Percentiles rank a stretch among this genome's conserved stretches.
Conservation (phyloP, 257 asterid species). For the Solanum corneliomulleri region DNA sequence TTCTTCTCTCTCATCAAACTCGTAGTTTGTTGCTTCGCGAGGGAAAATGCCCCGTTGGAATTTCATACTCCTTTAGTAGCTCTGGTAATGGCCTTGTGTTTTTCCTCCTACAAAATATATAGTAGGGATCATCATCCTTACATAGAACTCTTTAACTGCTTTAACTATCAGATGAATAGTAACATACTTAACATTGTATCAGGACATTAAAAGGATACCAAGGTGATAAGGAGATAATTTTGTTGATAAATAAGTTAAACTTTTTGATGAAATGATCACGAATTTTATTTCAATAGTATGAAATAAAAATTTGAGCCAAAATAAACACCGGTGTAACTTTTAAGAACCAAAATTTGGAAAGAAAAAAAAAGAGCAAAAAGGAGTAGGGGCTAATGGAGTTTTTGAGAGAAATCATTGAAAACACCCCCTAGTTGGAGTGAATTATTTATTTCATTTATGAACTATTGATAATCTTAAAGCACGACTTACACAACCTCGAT, state of each 20-base stretch:
- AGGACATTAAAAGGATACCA: neutral
- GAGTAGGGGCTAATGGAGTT: too few relatives aligned
- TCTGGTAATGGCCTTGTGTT: constrained; percentile 62
- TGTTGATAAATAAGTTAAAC: neutral
- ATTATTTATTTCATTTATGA: too few relatives aligned
- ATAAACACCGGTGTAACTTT: too few relatives aligned
- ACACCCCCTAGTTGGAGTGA: too few relatives aligned
- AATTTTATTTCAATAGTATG: too few relatives aligned
- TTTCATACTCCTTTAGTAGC: constrained; percentile 56
- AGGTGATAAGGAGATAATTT: neutral
- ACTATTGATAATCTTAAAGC: too few relatives aligned
- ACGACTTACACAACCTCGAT: too few relatives aligned
- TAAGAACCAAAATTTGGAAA: too few relatives aligned
- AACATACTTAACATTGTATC: neutral
- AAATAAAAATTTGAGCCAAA: too few relatives aligned
- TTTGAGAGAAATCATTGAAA: too few relatives aligned
- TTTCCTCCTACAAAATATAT: constrained; percentile 39
- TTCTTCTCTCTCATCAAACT: constrained; percentile 61
- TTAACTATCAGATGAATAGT: neutral
- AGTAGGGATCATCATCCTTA: neutral
- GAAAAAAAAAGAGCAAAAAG: too few relatives aligned
- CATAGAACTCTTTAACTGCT: too few relatives aligned
- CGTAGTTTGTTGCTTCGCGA: constrained; percentile 63
- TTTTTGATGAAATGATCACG: neutral
- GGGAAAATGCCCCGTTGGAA: constrained; percentile 75